phyloP scores from a whole-genome alignment of 345 rosid species.

The Garcia nutans region DNA sequence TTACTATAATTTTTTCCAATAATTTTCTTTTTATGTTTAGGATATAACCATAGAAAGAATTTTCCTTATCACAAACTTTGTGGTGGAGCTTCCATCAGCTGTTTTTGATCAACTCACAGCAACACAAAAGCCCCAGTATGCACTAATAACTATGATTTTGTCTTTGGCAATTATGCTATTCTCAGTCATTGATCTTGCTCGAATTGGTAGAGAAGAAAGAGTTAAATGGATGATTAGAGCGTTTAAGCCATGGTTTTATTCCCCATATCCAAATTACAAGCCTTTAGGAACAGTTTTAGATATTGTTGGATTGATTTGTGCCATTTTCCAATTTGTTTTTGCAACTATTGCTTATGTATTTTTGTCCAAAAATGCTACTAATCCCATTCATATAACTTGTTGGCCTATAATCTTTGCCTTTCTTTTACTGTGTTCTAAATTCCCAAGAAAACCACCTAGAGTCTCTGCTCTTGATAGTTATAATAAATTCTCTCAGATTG shows the following conservation, averaged over 20 bases:
- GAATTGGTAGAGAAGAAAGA: slow-evolving; percentile 9
- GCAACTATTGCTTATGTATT: slow-evolving; percentile 14
- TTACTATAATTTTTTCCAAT: too few relatives aligned
- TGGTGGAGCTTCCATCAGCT: neutral
- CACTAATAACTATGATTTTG: neutral
- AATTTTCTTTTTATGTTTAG: neutral
- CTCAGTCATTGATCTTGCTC: neutral
- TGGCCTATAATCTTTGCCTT: slow-evolving; percentile 21
- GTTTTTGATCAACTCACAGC: slow-evolving; percentile 6
- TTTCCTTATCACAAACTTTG: neutral
- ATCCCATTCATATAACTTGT: slow-evolving; percentile 13
- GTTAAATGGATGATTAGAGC: slow-evolving; percentile 12
- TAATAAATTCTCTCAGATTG: neutral
- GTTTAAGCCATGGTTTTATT: slow-evolving; percentile 18
- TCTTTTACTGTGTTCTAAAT: slow-evolving; percentile 8
- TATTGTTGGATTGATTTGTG: neutral
- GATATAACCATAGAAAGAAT: neutral
- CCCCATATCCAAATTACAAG: slow-evolving; percentile 1
- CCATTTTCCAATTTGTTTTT: slow-evolving; percentile 1
- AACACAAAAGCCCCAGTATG: neutral
- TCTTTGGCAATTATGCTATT: neutral
- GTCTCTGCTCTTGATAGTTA: too few relatives aligned
- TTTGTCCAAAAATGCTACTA: neutral
- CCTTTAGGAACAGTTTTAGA: neutral
- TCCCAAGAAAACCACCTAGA: slow-evolving; percentile 12